Evolutionary conservation across 495 filamentous ascomycete species (phyloP).

Genomic region (Daldinia decipiens): DNA sequence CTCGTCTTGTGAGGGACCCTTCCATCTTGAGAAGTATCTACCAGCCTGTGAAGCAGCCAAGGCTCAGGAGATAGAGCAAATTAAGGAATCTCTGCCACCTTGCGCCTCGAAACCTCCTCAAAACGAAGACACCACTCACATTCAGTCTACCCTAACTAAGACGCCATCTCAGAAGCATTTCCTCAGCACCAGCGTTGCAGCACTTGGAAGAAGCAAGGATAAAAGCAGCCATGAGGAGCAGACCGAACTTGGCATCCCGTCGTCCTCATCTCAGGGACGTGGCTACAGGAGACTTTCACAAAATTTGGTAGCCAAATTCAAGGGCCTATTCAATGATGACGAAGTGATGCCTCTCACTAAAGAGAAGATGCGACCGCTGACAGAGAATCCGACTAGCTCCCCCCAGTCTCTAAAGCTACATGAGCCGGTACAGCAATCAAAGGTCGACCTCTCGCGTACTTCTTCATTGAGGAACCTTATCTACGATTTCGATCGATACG

Average conservation of each 20-base stretch:
- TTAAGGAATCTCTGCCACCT: not conserved
- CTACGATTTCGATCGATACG: not conserved
- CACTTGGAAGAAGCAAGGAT: not conserved
- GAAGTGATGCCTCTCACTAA: not conserved
- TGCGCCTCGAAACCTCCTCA: not conserved
- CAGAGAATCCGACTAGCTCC: not conserved
- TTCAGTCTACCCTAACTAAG: not conserved
- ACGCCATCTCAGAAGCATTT: not conserved
- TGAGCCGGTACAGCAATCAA: not conserved
- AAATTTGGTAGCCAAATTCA: not conserved
- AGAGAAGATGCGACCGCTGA: not conserved
- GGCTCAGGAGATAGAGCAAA: not conserved
- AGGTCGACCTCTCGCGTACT: not conserved
- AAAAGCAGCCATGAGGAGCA: not conserved
- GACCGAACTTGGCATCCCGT: not conserved
- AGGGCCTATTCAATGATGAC: slow-evolving; percentile 11
- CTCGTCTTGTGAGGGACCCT: not conserved
- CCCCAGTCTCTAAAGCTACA: not conserved
- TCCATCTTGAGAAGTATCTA: slow-evolving; percentile 25
- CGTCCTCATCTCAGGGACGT: not conserved
- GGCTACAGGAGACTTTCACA: slow-evolving; percentile 6
- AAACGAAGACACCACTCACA: not conserved
- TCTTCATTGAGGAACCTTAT: not conserved
- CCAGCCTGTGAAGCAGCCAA: slow-evolving; percentile 1
- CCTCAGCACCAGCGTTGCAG: not conserved